Base-by-base conservation (phyloP, 2,329 filamentous ascomycete species). In the Alternaria longipes region DNA sequence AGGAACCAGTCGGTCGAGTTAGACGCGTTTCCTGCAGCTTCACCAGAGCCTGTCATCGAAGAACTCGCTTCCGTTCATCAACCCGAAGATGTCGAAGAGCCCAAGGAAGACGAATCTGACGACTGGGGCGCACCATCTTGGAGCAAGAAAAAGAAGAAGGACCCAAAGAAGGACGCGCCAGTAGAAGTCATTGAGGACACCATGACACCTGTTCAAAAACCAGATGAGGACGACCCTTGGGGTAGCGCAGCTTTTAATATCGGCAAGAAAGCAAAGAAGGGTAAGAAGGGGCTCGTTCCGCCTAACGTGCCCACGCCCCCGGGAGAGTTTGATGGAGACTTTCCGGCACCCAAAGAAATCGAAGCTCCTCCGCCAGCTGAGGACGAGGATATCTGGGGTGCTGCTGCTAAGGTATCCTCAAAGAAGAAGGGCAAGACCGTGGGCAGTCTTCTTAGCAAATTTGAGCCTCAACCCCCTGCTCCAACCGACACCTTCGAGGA, bases 61-160 rank as follows among this genome's bases (percentile, higher is more conserved):
- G 73, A 74, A 26, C 38, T 62, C 16, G 64, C 71, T 14, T 63
- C 67, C 36, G 66, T 80, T 8, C 80, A 81, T 66, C 76, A 78
- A 57, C 82, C 83, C n/a, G 82, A 82, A 63, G 79, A 74, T 24
- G 78, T 85, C 8, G 82, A 85, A 59, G 84, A 86, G 67, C 81
- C 83, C 2, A 82, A 82, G 59, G 76, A 75, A 16, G 82, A 83
- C 28, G 79, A 81, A 14, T 84, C 86, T 55, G 85, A 85, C 59
- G 86, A 86, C 66, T 87, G 86, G 73, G 83, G 80, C 60, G 83
- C 84, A 49, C 88, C 86, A 81, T 84, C 84, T 32, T 86, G 83
- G 53, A 82, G 84, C 6, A 86, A 84, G 62, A 87, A 74, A 54
- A 78, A 73, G 60, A 69, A 78, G 59, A 81, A 70, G 42, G 66